These are phyloP conservation scores for Rhodotorula sp. DNA, from an alignment of 1,284 basidiomycete species.

Conservation along the genomic window DNA sequence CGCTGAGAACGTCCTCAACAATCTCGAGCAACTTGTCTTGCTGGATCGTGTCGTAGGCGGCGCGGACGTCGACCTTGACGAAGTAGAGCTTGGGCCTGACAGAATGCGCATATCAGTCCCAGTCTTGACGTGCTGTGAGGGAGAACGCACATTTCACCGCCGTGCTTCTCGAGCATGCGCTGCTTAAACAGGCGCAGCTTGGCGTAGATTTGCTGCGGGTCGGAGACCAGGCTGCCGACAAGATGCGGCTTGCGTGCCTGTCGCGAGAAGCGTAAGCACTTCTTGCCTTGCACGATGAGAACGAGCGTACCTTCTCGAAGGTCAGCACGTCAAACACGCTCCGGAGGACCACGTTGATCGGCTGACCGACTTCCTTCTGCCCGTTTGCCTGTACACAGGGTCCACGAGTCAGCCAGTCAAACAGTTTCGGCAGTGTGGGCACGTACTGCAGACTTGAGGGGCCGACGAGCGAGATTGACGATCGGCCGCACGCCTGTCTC, in stretches of 20 bases:
- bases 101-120: not conserved
- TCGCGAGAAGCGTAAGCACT: not conserved
- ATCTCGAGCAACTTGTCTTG: constrained; percentile 82
- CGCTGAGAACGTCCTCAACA: constrained; percentile 68
- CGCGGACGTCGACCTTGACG: constrained; percentile 92
- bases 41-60: constrained; percentile 95
- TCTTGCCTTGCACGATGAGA: not conserved
- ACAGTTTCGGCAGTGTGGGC: fast-evolving
- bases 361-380: constrained; percentile 53
- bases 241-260: constrained; percentile 66
- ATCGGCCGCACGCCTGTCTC: constrained; percentile 92
- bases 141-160: constrained; percentile 61
- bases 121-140: fast-evolving
- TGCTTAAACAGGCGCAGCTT: constrained; percentile 71
- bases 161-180: constrained; percentile 55
- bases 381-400: constrained; percentile 4
- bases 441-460: constrained; percentile 47
- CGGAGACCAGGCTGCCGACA: constrained; percentile 77
- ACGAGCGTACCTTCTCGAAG: constrained; percentile 69
- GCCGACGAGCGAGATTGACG: constrained; percentile 78
- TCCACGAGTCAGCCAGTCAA: not conserved
- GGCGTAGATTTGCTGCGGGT: constrained; percentile 76
- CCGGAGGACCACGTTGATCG: constrained; percentile 84
- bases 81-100: constrained; percentile 82
- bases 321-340: constrained; percentile 79